phyloP scores from a whole-genome alignment of 768 basidiomycete genomes.

The Rhodocollybia butyracea region DNA sequence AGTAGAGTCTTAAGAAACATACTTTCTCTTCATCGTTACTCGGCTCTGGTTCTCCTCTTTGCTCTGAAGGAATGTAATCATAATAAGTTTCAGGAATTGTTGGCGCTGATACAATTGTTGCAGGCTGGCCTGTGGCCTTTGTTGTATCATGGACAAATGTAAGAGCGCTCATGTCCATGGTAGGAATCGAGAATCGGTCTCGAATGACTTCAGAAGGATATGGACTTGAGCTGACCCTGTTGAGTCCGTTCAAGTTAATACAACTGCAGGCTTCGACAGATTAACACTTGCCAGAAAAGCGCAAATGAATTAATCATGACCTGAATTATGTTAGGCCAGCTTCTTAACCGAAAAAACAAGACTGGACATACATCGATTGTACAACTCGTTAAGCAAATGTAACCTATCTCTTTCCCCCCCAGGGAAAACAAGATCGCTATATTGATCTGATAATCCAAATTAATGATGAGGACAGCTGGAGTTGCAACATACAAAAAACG shows the following conservation, averaged over 20 bases:
- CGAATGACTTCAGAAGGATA: neutral
- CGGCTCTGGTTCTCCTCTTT: neutral
- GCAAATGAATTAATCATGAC: slow-evolving; percentile 4
- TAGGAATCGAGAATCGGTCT: slow-evolving; percentile 7
- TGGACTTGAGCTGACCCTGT: slow-evolving; percentile 1
- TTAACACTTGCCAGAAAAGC: neutral
- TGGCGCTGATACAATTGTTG: neutral
- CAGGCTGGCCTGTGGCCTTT: neutral
- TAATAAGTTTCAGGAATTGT: slow-evolving; percentile 4
- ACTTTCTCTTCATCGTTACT: neutral
- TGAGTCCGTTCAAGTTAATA: neutral
- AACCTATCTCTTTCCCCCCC: slow-evolving; percentile 4
- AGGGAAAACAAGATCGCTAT: neutral
- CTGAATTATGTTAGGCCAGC: neutral
- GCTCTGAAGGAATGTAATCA: slow-evolving; percentile 5
- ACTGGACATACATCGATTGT: neutral
- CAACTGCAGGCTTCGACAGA: neutral
- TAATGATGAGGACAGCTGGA: neutral
- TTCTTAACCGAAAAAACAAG: neutral
- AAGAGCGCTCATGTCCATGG: slow-evolving; percentile 7
- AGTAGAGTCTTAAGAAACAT: too few relatives aligned
- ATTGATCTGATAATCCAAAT: neutral
- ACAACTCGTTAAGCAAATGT: slow-evolving; percentile 6
- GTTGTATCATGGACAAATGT: neutral
- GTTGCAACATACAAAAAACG: neutral